phyloP scores from a whole-genome alignment of 2,329 filamentous ascomycete species.

The Diatrype stigma region DNA sequence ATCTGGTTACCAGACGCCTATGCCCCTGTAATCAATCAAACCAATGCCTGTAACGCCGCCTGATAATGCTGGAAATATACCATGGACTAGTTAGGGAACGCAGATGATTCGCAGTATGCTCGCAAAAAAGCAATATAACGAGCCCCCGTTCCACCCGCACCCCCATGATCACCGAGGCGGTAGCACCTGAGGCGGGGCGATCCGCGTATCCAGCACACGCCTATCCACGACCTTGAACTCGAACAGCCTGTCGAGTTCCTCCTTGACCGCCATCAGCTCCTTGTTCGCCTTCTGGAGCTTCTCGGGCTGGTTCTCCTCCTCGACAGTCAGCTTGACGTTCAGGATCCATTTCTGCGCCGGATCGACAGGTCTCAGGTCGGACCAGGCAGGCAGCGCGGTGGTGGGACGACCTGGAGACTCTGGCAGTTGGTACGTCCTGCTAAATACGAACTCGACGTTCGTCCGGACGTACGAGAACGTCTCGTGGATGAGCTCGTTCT shows the following conservation, averaged over 20 bases:
- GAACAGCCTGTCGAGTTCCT: slow-evolving; percentile 78
- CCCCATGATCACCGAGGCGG: neutral
- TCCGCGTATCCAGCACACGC: slow-evolving; percentile 26
- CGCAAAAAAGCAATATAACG: too few relatives aligned
- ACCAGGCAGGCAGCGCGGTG: slow-evolving; percentile 41
- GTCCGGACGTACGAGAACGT: slow-evolving; percentile 49
- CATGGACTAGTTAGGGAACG: too few relatives aligned
- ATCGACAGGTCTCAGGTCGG: slow-evolving; percentile 44
- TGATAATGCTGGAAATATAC: too few relatives aligned
- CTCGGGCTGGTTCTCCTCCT: slow-evolving; percentile 54
- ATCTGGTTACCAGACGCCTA: too few relatives aligned
- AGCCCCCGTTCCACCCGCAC: too few relatives aligned
- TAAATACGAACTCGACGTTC: slow-evolving; percentile 51
- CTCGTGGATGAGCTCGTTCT: slow-evolving; percentile 51
- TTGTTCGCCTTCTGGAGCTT: slow-evolving; percentile 52
- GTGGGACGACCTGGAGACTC: slow-evolving; percentile 20
- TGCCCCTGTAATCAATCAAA: too few relatives aligned
- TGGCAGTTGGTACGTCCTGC: slow-evolving; percentile 41
- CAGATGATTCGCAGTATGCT: too few relatives aligned
- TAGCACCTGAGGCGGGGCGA: slow-evolving; percentile 18
- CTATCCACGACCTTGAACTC: slow-evolving; percentile 73
- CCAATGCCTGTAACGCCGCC: too few relatives aligned
- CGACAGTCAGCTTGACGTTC: slow-evolving; percentile 48
- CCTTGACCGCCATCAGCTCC: slow-evolving; percentile 45
- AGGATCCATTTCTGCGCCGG: slow-evolving; percentile 52